Evolutionary conservation across 23 red algal species (phyloP).

Genomic region (Gracilariopsis chorda): DNA sequence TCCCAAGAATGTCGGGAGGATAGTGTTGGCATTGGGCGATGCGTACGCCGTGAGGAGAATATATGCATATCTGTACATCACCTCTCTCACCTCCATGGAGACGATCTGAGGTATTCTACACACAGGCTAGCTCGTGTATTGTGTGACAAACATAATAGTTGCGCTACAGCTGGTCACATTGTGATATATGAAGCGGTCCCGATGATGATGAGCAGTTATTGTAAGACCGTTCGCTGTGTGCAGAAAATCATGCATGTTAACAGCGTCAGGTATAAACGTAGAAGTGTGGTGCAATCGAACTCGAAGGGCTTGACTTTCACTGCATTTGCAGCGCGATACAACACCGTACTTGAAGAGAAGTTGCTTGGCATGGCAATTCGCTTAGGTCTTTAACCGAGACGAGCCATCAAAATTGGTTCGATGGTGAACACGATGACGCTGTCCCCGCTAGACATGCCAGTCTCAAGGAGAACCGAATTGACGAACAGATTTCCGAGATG

Average conservation of each 20-base stretch:
- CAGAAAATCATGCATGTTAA: slow-evolving; percentile 12
- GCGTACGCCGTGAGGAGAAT: too few species aligned
- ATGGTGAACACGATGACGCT: too few species aligned
- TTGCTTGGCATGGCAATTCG: slow-evolving; percentile 22
- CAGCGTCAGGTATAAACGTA: slow-evolving; percentile 12
- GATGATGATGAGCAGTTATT: slow-evolving; percentile 47
- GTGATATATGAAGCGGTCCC: neutral
- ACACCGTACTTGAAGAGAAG: slow-evolving; percentile 4
- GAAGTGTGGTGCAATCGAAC: neutral
- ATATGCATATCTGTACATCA: slow-evolving; percentile 10
- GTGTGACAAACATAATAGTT: slow-evolving; percentile 13
- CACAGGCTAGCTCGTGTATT: slow-evolving; percentile 5
- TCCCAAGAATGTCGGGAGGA: too few species aligned
- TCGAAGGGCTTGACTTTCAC: slow-evolving; percentile 2
- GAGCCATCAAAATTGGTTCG: too few species aligned
- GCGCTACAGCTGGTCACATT: slow-evolving; percentile 20
- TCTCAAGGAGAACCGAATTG: too few species aligned
- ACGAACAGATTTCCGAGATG: too few species aligned
- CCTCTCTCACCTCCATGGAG: neutral
- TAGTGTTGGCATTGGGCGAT: too few species aligned
- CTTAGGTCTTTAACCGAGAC: slow-evolving; percentile 27
- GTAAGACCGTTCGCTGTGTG: neutral
- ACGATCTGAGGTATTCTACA: neutral
- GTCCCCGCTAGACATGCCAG: too few species aligned
- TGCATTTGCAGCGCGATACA: slow-evolving; percentile 16